These are phyloP conservation scores for Clarkia xantiana DNA, from an alignment of 345 rosid species.

Conservation along the genomic window DNA sequence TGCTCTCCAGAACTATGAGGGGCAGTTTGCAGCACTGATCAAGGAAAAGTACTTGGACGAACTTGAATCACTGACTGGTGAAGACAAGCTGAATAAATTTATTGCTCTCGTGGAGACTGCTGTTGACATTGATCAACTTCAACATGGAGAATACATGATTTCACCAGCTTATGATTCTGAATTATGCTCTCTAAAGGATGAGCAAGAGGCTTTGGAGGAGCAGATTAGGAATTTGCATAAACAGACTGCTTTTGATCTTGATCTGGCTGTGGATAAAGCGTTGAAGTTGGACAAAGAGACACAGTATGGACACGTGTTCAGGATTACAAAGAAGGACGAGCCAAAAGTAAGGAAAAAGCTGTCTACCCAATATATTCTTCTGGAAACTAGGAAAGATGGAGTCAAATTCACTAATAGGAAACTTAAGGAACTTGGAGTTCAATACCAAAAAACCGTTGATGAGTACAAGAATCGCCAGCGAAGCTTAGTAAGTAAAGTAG, in stretches of 20 bases:
- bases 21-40: slow-evolving; percentile 53
- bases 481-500: slow-evolving; percentile 69
- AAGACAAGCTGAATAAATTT: slow-evolving; percentile 68
- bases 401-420: slow-evolving; percentile 91
- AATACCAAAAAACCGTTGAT: slow-evolving; percentile 72
- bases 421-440: slow-evolving; percentile 86
- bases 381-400: slow-evolving; percentile 97
- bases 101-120: slow-evolving; percentile 73
- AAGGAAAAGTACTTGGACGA: slow-evolving; percentile 48
- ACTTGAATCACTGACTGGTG: slow-evolving; percentile 41
- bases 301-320: slow-evolving; percentile 90
- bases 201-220: slow-evolving; percentile 58
- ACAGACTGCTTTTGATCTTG: slow-evolving; percentile 74
- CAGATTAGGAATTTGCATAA: slow-evolving; percentile 74
- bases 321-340: slow-evolving; percentile 97
- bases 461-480: slow-evolving; percentile 70
- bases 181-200: slow-evolving; percentile 52
- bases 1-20: slow-evolving; percentile 50
- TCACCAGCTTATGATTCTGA: slow-evolving; percentile 70
- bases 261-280: slow-evolving; percentile 67
- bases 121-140: slow-evolving; percentile 89
- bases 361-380: slow-evolving; percentile 67
- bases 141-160: slow-evolving; percentile 92
- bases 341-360: slow-evolving; percentile 92
- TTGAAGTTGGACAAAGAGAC: slow-evolving; percentile 86